A percentile compares a stretch with the other conserved stretches of the same genome.
Conservation (phyloP, 2,329 filamentous ascomycete genomes). For the Meredithiella fracta region DNA sequence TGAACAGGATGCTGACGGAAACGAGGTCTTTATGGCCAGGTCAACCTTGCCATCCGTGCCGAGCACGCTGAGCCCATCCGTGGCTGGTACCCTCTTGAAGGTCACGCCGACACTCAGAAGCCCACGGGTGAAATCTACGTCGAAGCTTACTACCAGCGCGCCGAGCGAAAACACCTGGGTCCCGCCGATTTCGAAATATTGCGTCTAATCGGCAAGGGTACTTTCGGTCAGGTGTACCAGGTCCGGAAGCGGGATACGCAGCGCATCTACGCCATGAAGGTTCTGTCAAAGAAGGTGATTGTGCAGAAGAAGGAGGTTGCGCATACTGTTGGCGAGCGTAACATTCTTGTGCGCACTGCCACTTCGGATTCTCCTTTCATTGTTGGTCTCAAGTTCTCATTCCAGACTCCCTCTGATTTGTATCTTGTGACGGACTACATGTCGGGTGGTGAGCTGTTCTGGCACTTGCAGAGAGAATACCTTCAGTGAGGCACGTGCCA, state of each 20-base stretch:
- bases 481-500: slow-evolving; percentile 85
- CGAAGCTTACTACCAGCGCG: slow-evolving; percentile 69
- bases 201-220: slow-evolving; percentile 93
- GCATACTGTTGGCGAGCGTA: slow-evolving; percentile 90
- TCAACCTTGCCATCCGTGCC: slow-evolving; percentile 55
- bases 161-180: slow-evolving; percentile 80
- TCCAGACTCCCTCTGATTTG: slow-evolving; percentile 90
- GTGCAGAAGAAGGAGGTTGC: slow-evolving; percentile 99
- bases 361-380: slow-evolving; percentile 95
- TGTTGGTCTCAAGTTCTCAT: slow-evolving; percentile 94
- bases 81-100: slow-evolving; percentile 71
- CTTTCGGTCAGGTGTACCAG: slow-evolving; percentile 96
- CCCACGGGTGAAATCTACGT: slow-evolving; percentile 80
- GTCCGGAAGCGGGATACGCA: slow-evolving; percentile 93
- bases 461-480: slow-evolving; percentile 96
- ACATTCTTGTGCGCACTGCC: slow-evolving; percentile 90
- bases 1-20: slow-evolving; percentile 60
- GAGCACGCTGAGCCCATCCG: slow-evolving; percentile 56
- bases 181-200: slow-evolving; percentile 92
- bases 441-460: slow-evolving; percentile 96
- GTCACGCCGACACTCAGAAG: slow-evolving; percentile 54
- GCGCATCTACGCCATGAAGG: slow-evolving; percentile 98
- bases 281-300: slow-evolving; percentile 97
- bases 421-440: slow-evolving; percentile 99
- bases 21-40: slow-evolving; percentile 69